phyloP scores from a whole-genome alignment of 2,329 filamentous ascomycete genomes.

The Hypoxylon sp. region DNA sequence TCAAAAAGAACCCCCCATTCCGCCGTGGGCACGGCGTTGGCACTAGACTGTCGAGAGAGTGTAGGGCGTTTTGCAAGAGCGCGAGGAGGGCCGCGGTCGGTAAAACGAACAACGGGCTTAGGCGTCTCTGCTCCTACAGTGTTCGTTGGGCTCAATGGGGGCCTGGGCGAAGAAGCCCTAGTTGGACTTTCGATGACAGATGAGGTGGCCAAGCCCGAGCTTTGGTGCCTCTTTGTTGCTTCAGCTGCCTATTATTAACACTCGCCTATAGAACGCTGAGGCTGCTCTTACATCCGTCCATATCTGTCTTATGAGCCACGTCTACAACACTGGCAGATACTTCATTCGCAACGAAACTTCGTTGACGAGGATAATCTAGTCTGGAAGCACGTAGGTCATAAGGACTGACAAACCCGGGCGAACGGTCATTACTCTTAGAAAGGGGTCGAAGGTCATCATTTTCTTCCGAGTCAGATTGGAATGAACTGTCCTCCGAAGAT shows the following conservation, averaged over 20 bases:
- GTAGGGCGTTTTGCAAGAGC: constrained; percentile 27
- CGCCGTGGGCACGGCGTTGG: constrained; percentile 25
- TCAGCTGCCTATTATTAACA: constrained; percentile 16
- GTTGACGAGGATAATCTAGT: neutral
- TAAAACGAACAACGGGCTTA: constrained; percentile 42
- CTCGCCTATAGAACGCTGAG: neutral
- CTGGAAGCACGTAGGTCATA: neutral
- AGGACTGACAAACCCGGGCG: neutral
- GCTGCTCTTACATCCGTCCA: constrained; percentile 21
- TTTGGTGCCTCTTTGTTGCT: constrained; percentile 14
- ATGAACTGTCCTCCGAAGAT: constrained; percentile 15
- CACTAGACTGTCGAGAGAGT: constrained; percentile 30
- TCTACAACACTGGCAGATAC: neutral
- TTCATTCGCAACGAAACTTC: neutral
- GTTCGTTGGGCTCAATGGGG: constrained; percentile 18
- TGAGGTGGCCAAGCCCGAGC: constrained; percentile 29
- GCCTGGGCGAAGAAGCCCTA: constrained; percentile 11
- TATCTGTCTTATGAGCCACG: constrained; percentile 2
- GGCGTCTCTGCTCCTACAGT: constrained; percentile 9
- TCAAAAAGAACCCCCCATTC: constrained; percentile 84
- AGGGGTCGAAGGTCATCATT: constrained; percentile 1
- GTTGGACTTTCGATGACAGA: constrained; percentile 16
- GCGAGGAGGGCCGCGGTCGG: constrained; percentile 43
- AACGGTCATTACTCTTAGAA: neutral
- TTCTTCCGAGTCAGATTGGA: constrained; percentile 12